These are phyloP conservation scores for Williopsis jadinii DNA, from an alignment of 1,139 yeast species.

Conservation along the genomic window DNA sequence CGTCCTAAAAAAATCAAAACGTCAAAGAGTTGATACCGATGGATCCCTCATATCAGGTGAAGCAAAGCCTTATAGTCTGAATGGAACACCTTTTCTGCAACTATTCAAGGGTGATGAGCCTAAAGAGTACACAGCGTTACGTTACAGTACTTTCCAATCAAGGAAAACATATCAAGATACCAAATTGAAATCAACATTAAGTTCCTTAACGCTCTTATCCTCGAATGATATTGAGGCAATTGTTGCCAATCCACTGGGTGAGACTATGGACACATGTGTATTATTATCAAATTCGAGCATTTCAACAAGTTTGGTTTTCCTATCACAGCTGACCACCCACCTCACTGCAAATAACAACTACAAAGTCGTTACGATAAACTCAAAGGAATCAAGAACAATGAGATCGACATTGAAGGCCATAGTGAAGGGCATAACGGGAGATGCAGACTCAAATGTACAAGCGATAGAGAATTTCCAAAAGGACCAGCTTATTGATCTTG, in stretches of 20 bases:
- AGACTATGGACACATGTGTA: conserved; percentile 30
- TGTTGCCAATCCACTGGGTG: conserved; percentile 4
- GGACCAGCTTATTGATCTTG: too few relatives aligned
- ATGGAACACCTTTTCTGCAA: conserved; percentile 29
- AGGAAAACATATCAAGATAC: conserved; percentile 21
- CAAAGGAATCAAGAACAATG: conserved; percentile 37
- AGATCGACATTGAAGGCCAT: conserved; percentile 35
- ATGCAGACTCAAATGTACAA: too few relatives aligned
- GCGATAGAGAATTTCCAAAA: too few relatives aligned
- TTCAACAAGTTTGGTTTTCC: conserved; percentile 45
- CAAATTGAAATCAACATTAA: conserved; percentile 12
- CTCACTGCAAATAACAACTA: conserved; percentile 26
- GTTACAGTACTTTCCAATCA: conserved; percentile 35
- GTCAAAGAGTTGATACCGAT: conserved; percentile 4
- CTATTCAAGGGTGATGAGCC: conserved; percentile 39
- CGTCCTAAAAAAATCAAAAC: conserved; percentile 6
- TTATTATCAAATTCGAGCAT: conserved; percentile 49
- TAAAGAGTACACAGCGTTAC: conserved; percentile 25
- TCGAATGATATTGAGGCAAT: conserved; percentile 8
- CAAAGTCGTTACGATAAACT: conserved; percentile 33
- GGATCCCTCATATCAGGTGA: conserved; percentile 10
- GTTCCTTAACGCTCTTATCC: conserved; percentile 10
- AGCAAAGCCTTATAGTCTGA: conserved; percentile 6
- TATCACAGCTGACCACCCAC: conserved; percentile 33
- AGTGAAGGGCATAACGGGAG: conserved; percentile 17